Percentiles rank a stretch among this genome's conserved stretches.
These are phyloP conservation scores for Avena insularis DNA, from an alignment of 176 grass and related monocot genomes.

Conservation along the genomic window DNA sequence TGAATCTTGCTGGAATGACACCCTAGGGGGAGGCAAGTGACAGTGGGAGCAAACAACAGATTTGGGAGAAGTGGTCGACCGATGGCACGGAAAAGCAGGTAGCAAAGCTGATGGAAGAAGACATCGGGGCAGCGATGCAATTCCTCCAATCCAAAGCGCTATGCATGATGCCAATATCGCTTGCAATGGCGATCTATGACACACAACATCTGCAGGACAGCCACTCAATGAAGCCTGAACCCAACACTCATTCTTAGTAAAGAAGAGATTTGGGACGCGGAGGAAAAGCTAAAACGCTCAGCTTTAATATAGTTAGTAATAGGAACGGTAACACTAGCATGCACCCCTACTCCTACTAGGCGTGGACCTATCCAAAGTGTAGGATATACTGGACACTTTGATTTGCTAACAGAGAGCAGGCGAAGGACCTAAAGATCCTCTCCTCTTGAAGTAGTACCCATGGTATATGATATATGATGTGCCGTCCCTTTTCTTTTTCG, in stretches of 20 bases:
- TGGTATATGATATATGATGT: constrained; percentile 67
- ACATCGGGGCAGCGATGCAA: constrained; percentile 94
- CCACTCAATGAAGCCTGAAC: constrained; percentile 87
- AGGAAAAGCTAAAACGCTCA: too few species aligned
- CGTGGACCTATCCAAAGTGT: constrained; percentile 45
- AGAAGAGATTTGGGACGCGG: too few species aligned
- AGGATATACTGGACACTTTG: constrained; percentile 53
- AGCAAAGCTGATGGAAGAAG: constrained; percentile 95
- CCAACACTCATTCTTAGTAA: constrained; percentile 78
- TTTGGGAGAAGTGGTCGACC: constrained; percentile 3
- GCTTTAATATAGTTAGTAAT: neutral
- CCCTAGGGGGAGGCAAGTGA: constrained; percentile 19
- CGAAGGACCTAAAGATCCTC: constrained; percentile 70
- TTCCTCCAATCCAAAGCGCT: constrained; percentile 98
- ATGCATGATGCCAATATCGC: constrained; percentile 99
- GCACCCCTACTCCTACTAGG: constrained; percentile 39
- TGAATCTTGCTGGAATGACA: constrained; percentile 36
- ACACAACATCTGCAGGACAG: constrained; percentile 74
- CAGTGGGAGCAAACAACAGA: constrained; percentile 27
- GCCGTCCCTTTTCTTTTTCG: constrained; percentile 65
- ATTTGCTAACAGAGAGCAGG: constrained; percentile 63
- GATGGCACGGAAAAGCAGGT: constrained; percentile 70
- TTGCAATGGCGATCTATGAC: constrained; percentile 97
- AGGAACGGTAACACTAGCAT: constrained; percentile 43
- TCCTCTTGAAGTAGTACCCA: constrained; percentile 66